phyloP scores from a whole-genome alignment of 2,329 filamentous ascomycete genomes.

The Calonectria honghensis region DNA sequence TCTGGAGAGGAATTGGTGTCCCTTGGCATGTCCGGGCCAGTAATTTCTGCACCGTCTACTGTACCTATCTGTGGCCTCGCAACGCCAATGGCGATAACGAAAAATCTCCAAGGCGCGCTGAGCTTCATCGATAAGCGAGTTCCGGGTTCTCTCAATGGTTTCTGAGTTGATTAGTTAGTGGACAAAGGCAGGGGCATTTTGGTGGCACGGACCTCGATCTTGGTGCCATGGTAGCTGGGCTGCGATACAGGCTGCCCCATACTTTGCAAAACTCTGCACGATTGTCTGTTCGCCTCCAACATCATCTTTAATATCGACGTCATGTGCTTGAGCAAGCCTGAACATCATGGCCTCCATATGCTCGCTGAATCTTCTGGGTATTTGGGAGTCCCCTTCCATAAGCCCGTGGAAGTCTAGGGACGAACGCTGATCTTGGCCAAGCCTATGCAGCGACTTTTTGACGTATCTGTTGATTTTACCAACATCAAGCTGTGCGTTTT shows the following conservation, averaged over 20 bases:
- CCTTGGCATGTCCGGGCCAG: constrained; percentile 19
- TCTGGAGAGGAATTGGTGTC: constrained; percentile 33
- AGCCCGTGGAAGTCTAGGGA: constrained; percentile 37
- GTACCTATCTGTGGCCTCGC: constrained; percentile 30
- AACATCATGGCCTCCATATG: constrained; percentile 32
- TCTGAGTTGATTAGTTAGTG: background rate
- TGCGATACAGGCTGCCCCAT: constrained; percentile 33
- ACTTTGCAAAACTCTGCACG: constrained; percentile 28
- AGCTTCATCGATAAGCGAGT: constrained; percentile 26
- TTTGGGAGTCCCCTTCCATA: constrained; percentile 3
- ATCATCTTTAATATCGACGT: background rate
- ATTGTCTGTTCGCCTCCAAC: constrained; percentile 26
- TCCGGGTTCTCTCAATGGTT: background rate
- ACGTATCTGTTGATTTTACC: constrained; percentile 32
- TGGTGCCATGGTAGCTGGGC: constrained; percentile 26
- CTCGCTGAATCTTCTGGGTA: constrained; percentile 29
- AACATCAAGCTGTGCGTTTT: constrained; percentile 23
- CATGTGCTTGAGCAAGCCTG: background rate
- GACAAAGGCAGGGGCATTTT: background rate
- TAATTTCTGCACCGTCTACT: constrained; percentile 36
- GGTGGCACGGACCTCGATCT: constrained; percentile 3
- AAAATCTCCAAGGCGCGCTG: constrained; percentile 29
- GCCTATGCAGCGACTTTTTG: background rate
- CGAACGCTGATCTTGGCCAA: constrained; percentile 24
- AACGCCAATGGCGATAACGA: constrained; percentile 37